Evolutionary conservation across 2,329 filamentous ascomycete genomes (phyloP).

Genomic region (Mycogone perniciosa): DNA sequence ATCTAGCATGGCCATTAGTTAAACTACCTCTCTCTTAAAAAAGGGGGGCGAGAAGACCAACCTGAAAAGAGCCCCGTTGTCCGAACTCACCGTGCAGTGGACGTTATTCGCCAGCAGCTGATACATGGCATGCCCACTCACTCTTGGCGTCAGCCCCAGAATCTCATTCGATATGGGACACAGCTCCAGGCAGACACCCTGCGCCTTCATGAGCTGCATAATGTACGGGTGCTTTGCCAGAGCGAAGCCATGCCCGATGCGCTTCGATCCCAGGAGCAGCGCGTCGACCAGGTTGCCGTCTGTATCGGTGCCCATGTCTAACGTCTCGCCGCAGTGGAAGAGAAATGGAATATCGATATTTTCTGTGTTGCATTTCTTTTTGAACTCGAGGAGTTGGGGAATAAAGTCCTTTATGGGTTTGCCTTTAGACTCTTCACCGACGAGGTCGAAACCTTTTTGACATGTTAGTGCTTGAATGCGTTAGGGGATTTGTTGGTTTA

Average conservation of each 20-base stretch:
- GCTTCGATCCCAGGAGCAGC: constrained; percentile 57
- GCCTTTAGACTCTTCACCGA: constrained; percentile 60
- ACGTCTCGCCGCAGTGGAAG: constrained; percentile 71
- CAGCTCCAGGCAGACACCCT: constrained; percentile 64
- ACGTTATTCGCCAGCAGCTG: constrained; percentile 64
- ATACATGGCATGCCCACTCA: constrained; percentile 62
- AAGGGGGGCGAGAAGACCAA: constrained; percentile 27
- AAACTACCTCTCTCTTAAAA: neutral
- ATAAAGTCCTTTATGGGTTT: constrained; percentile 51
- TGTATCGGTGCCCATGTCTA: constrained; percentile 56
- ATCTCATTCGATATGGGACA: constrained; percentile 76
- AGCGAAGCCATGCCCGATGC: constrained; percentile 69
- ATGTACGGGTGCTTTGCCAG: constrained; percentile 59
- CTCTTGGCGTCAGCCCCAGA: constrained; percentile 59
- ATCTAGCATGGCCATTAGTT: constrained; percentile 36
- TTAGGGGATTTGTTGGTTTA: neutral
- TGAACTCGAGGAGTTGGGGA: constrained; percentile 50
- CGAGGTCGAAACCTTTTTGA: constrained; percentile 57
- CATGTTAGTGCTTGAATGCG: neutral
- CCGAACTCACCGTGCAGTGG: constrained; percentile 67
- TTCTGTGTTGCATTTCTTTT: constrained; percentile 40
- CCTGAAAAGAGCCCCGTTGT: constrained; percentile 69
- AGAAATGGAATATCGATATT: constrained; percentile 60
- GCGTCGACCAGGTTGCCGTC: constrained; percentile 67
- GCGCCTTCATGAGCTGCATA: constrained; percentile 58